These are phyloP conservation scores for Cystobasidium pallidum DNA, from an alignment of 1,284 basidiomycete genomes.

Conservation along the genomic window DNA sequence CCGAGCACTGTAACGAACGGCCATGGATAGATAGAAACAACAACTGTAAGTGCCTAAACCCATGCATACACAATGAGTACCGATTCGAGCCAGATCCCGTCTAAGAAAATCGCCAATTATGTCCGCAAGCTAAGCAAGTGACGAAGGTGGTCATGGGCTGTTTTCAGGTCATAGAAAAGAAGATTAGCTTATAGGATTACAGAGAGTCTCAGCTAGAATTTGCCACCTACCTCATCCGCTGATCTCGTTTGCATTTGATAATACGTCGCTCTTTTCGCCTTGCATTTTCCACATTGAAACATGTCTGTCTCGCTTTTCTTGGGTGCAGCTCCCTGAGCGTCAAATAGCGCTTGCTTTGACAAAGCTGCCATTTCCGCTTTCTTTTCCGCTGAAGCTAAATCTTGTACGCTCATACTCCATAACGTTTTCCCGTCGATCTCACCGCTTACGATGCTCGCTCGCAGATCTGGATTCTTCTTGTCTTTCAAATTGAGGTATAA, in stretches of 20 bases:
- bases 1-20: not conserved
- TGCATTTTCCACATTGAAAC: constrained; percentile 91
- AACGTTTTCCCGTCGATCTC: constrained; percentile 72
- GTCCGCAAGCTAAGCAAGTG: constrained; percentile 41
- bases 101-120: constrained; percentile 34
- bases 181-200: too few relatives aligned
- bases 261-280: constrained; percentile 83
- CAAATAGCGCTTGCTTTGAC: constrained; percentile 84
- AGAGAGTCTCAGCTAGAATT: too few relatives aligned
- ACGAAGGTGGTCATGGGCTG: constrained; percentile 72
- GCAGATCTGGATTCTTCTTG: constrained; percentile 85
- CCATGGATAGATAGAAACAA: not conserved
- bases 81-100: too few relatives aligned
- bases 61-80: too few relatives aligned
- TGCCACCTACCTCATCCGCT: constrained; percentile 70
- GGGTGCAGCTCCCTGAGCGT: constrained; percentile 85
- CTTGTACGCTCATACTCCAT: constrained; percentile 76
- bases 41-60: not conserved
- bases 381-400: constrained; percentile 93
- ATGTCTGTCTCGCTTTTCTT: constrained; percentile 88
- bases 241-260: constrained; percentile 92
- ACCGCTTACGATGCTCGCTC: constrained; percentile 81
- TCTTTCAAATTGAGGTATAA: constrained; percentile 92
- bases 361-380: constrained; percentile 81
- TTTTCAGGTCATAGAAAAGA: not conserved